Base-by-base conservation (phyloP, 352 stramenopile species). In the Phytopythium ostracodes region DNA sequence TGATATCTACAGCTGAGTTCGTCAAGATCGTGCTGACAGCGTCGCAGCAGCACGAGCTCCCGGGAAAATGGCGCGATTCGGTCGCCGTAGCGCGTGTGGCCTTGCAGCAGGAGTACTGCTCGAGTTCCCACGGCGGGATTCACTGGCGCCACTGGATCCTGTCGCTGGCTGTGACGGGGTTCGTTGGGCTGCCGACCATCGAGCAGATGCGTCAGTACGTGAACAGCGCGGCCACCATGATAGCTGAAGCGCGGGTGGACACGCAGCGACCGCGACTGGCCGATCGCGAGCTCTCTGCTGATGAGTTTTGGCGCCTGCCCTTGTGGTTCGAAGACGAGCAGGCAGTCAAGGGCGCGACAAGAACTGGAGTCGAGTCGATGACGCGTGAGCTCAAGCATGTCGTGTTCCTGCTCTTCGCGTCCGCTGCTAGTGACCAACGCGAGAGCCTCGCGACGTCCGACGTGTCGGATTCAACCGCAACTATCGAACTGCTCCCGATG, bases 61-160 rank as follows among this genome's bases (percentile, higher is more conserved):
- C 75, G 18, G 20, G 10, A 8, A 57, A 51, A 1, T 89, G 79
- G 79, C 67, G 61, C 59, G 66, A 75, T 40, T 33, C 74, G 17
- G 68, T 43, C 2, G 57, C 67, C 2, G 51, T 87, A 29, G 76
- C 75, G 40, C 61, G 59, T 33, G 49, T 86, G 36, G 75, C 74
- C 44, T 64, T 73, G 9, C 60, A 71, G 47, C 60, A 70, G 29
- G 52, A 43, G 33, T 58, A 58, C 52, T 71, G 52, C 33, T 65
- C 51, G 5, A 25, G 29, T 15, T 15, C 36, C 20, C 31, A 35
- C 20, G 60, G 24, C 4, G 25, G 51, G 5, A 51, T 77, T 8
- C 70, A 64, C 22, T 89, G 79, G 79, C 66, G 68, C 35, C 62
- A 63, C 18, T 65, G 87, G 8, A 36, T 87, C 4, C 73, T 79